Conservation (phyloP, 2,329 filamentous ascomycete species). For the Ustilaginoidea virens region DNA sequence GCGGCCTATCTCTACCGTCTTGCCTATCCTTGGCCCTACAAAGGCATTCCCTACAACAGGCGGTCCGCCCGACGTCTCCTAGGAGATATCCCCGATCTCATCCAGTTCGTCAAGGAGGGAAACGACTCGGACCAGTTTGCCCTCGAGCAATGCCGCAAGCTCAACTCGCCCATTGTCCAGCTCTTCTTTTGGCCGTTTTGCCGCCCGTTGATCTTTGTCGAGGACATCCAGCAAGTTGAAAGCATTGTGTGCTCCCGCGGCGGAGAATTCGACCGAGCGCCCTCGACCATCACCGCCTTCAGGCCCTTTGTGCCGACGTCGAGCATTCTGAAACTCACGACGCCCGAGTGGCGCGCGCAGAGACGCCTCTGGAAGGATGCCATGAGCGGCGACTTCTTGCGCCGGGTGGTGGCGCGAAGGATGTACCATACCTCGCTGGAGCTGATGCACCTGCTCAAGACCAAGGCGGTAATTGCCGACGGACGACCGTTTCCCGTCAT, state of each 20-base stretch:
- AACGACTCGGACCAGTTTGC: not conserved
- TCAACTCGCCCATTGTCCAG: conserved; percentile 2
- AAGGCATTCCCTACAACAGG: conserved; percentile 3
- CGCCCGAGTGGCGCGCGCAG: conserved; percentile 16
- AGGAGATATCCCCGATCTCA: conserved; percentile 5
- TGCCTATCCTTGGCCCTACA: conserved; percentile 2
- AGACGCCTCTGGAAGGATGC: conserved; percentile 20
- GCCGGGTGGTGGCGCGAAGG: conserved; percentile 12
- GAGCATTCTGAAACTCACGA: conserved; percentile 17
- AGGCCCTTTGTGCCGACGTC: conserved; percentile 16
- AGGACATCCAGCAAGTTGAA: conserved; percentile 22
- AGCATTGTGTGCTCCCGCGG: conserved; percentile 24
- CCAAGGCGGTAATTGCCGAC: conserved; percentile 9
- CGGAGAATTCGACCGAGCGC: conserved; percentile 28
- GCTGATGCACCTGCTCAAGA: conserved; percentile 19
- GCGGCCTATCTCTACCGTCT: no score
- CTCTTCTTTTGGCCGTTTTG: conserved; percentile 24
- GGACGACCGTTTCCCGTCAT: conserved; percentile 11
- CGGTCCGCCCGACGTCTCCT: conserved; percentile 2
- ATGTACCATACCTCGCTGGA: conserved; percentile 15
- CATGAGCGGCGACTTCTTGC: conserved; percentile 21
- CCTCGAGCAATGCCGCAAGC: conserved; percentile 1
- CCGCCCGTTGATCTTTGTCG: conserved; percentile 25
- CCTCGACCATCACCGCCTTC: conserved; percentile 16
- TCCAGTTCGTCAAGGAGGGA: not conserved